A percentile compares a stretch with the other conserved stretches of the same genome.
phyloP scores from a whole-genome alignment of 371 early-diverging fungal genomes.

The Lichtheimia hyalospora region DNA sequence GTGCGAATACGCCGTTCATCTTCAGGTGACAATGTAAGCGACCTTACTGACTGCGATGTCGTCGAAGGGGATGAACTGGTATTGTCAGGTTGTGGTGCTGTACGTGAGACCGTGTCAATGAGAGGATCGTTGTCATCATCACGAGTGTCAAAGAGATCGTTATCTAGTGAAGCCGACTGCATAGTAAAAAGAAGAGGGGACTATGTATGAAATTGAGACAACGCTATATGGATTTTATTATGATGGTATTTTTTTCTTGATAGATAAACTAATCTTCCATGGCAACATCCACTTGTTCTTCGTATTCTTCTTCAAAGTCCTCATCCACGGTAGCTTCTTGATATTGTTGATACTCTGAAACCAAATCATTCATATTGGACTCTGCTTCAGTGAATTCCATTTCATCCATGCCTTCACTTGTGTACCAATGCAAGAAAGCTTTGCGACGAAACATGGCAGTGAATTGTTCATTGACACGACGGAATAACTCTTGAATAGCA shows the following conservation, averaged over 20 bases:
- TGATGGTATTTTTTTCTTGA: no score
- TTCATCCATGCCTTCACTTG: constrained; percentile 96
- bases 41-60: constrained; percentile 4
- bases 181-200: no score
- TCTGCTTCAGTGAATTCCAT: constrained; percentile 94
- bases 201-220: no score
- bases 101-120: not conserved
- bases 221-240: no score
- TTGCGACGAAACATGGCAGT: constrained; percentile 93
- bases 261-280: constrained; percentile 13
- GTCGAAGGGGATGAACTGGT: constrained; percentile 6
- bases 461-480: constrained; percentile 88
- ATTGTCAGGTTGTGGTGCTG: constrained; percentile 1
- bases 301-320: constrained; percentile 43
- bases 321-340: constrained; percentile 86
- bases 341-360: constrained; percentile 97
- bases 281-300: constrained; percentile 34
- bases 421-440: constrained; percentile 98
- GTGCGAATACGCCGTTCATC: constrained; percentile 1
- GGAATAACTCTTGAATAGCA: constrained; percentile 97
- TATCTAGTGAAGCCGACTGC: not conserved
- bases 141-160: constrained; percentile 4
- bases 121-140: constrained; percentile 7
- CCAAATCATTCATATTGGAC: constrained; percentile 94
- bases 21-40: constrained; percentile 9